Percentiles rank a stretch among this genome's conserved stretches.
Evolutionary conservation across 75 land plant genomes (phyloP).

Genomic region (Cryptomeria japonica): DNA sequence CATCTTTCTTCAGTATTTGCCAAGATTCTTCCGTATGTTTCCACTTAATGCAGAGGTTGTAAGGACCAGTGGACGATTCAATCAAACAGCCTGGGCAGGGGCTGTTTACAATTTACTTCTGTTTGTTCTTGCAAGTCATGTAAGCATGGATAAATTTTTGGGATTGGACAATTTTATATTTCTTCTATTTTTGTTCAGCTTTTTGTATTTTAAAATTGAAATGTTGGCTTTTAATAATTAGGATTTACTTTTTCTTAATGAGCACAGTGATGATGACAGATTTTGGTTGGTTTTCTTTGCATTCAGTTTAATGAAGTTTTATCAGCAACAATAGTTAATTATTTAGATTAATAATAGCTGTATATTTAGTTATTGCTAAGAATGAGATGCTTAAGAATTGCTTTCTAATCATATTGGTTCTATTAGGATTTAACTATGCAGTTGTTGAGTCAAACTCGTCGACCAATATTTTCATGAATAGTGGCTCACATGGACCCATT

Average conservation of each 20-base stretch:
- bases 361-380: background rate
- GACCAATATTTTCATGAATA: too few species aligned
- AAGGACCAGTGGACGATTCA: constrained; percentile 75
- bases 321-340: background rate
- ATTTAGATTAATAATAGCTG: background rate
- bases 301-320: background rate
- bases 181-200: background rate
- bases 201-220: background rate
- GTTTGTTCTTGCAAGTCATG: constrained; percentile 94
- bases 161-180: background rate
- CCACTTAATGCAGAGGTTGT: constrained; percentile 74
- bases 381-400: background rate
- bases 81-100: constrained; percentile 97
- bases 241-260: background rate
- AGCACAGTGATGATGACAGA: background rate
- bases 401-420: background rate
- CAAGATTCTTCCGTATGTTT: constrained; percentile 64
- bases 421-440: too few species aligned
- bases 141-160: constrained; percentile 33
- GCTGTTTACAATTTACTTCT: constrained; percentile 83
- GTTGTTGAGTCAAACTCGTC: too few species aligned
- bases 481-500: too few species aligned
- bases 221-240: background rate
- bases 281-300: background rate
- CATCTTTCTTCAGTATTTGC: constrained; percentile 75